Evolutionary conservation across 805 yeast genomes (phyloP).

Genomic region (Candida berthetii): DNA sequence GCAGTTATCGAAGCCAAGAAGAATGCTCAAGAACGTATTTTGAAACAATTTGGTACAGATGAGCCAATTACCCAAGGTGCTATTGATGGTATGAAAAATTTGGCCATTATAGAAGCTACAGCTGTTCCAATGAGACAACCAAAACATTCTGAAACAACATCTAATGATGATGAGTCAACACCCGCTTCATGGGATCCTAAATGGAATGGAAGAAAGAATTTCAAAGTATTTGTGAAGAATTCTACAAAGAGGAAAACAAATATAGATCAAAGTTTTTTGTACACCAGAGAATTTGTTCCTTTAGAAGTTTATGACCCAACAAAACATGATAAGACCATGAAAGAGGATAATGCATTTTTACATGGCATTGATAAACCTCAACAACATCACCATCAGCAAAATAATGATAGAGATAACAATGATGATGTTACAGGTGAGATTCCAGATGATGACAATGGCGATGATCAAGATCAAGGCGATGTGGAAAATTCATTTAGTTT

Average conservation of each 20-base stretch:
- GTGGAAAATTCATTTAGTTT: not conserved
- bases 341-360: slow-evolving; percentile 1
- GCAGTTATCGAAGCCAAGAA: slow-evolving; percentile 14
- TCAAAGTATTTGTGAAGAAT: slow-evolving; percentile 30
- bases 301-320: slow-evolving; percentile 18
- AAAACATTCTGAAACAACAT: not conserved
- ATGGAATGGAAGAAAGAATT: slow-evolving; percentile 30
- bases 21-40: slow-evolving; percentile 14
- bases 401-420: no score
- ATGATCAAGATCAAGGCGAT: not conserved
- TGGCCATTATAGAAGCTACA: slow-evolving; percentile 29
- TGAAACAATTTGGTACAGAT: slow-evolving; percentile 10
- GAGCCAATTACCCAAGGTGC: slow-evolving; percentile 15
- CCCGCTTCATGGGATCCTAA: slow-evolving; percentile 5
- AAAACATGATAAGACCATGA: slow-evolving; percentile 1
- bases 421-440: not conserved
- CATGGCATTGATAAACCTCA: slow-evolving; percentile 1
- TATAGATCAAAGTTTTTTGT: slow-evolving; percentile 17
- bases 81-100: slow-evolving; percentile 21
- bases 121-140: slow-evolving; percentile 12
- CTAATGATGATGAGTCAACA: not conserved
- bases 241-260: slow-evolving; percentile 15
- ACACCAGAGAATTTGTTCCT: slow-evolving; percentile 27
- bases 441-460: not conserved
- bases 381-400: not conserved